phyloP scores from a whole-genome alignment of 2,329 filamentous ascomycete genomes.

The Cytospora chrysosperma region DNA sequence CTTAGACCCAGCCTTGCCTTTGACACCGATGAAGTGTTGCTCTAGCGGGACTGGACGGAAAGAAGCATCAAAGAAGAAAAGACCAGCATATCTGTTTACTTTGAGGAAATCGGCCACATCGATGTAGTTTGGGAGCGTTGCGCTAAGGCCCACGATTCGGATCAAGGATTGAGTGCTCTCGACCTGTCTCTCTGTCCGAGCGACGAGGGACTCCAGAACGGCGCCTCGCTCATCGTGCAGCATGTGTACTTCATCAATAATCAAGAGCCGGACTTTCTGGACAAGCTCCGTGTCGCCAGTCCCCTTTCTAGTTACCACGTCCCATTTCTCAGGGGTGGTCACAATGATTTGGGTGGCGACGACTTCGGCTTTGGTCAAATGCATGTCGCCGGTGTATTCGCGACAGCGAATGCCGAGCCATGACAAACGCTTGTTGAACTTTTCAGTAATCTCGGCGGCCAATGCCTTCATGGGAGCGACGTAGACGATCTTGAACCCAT shows the following conservation, averaged over 20 bases:
- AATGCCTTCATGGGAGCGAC: constrained; percentile 99
- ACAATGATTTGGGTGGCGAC: constrained; percentile 96
- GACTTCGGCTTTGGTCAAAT: constrained; percentile 94
- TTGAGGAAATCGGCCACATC: constrained; percentile 97
- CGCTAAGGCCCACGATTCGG: constrained; percentile 91
- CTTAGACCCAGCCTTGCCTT: constrained; percentile 80
- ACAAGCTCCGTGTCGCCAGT: constrained; percentile 97
- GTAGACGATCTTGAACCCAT: constrained; percentile 98
- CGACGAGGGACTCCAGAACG: constrained; percentile 92
- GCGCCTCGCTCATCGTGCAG: constrained; percentile 96
- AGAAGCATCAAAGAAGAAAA: constrained; percentile 96
- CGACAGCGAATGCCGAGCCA: constrained; percentile 93
- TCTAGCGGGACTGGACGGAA: constrained; percentile 95
- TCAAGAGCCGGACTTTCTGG: constrained; percentile 91
- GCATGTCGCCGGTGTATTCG: constrained; percentile 98
- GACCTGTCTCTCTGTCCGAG: constrained; percentile 90
- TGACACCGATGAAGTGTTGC: constrained; percentile 96
- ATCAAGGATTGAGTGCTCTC: constrained; percentile 98
- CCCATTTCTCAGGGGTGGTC: constrained; percentile 98
- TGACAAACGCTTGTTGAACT: constrained; percentile 83
- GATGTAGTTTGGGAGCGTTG: constrained; percentile 92
- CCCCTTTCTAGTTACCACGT: constrained; percentile 94
- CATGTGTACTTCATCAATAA: constrained; percentile 99
- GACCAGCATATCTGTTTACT: constrained; percentile 85
- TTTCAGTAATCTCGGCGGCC: constrained; percentile 93